Evolutionary conservation across 2,329 filamentous ascomycete genomes (phyloP).

Genomic region (Xylariaceae sp.): DNA sequence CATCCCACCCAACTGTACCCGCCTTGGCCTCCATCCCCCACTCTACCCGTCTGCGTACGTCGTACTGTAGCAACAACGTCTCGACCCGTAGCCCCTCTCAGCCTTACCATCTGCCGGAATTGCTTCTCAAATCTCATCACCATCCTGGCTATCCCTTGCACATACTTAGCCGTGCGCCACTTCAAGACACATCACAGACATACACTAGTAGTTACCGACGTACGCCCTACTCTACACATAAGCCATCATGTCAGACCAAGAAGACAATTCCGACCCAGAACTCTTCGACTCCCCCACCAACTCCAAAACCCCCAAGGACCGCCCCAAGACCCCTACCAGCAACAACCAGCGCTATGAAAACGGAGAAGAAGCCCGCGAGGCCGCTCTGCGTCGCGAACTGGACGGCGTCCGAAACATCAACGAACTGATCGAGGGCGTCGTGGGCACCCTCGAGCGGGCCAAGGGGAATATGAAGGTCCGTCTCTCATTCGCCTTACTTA

Average conservation of each 20-base stretch:
- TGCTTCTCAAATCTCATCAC: too few relatives aligned
- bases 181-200: background rate
- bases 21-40: conserved; percentile 7
- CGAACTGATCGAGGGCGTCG: conserved; percentile 75
- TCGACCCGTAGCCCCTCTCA: too few relatives aligned
- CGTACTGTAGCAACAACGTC: background rate
- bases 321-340: conserved; percentile 48
- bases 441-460: conserved; percentile 68
- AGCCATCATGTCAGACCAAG: conserved; percentile 43
- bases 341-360: conserved; percentile 41
- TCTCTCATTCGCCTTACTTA: background rate
- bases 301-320: conserved; percentile 30
- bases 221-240: too few relatives aligned
- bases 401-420: conserved; percentile 85
- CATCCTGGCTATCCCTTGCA: too few relatives aligned
- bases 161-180: background rate
- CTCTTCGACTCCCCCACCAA: conserved; percentile 44
- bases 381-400: conserved; percentile 72
- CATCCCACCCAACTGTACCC: background rate
- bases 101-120: too few relatives aligned
- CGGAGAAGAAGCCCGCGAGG: conserved; percentile 67
- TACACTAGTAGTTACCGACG: too few relatives aligned
- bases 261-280: conserved; percentile 47
- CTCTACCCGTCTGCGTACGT: background rate
- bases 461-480: conserved; percentile 73